These are phyloP conservation scores for Aspergillus sp. DNA, from an alignment of 2,329 filamentous ascomycete species.

Conservation along the genomic window DNA sequence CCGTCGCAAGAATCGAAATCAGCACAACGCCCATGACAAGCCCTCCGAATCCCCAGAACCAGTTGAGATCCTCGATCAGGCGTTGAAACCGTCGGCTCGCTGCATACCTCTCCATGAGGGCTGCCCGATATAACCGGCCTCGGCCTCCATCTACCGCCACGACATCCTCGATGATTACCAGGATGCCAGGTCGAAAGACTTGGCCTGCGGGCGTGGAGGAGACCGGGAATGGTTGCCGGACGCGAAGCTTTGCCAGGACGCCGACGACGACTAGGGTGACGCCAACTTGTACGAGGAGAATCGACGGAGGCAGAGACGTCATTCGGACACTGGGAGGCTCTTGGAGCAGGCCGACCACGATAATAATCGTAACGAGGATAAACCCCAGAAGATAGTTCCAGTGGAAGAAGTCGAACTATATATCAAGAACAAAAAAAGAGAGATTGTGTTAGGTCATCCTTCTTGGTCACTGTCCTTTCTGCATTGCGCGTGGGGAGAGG, in stretches of 20 bases:
- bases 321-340: constrained; percentile 7
- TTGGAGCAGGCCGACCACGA: constrained; percentile 1
- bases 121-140: background rate
- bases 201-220: background rate
- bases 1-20: no score
- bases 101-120: background rate
- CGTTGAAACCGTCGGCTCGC: no score
- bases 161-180: constrained; percentile 9
- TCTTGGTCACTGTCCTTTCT: no score
- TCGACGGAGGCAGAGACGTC: constrained; percentile 1
- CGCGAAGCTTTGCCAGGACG: background rate
- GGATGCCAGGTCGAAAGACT: background rate
- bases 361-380: constrained; percentile 2
- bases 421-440: background rate
- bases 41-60: no score
- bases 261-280: constrained; percentile 1
- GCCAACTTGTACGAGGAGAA: constrained; percentile 7
- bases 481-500: no score
- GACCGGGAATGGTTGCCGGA: background rate
- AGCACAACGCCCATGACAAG: no score
- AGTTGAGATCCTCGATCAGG: no score
- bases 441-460: background rate
- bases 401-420: constrained; percentile 13
- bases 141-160: constrained; percentile 3
- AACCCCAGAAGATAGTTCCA: constrained; percentile 8